Percentiles rank a stretch among this genome's conserved stretches.
phyloP scores from a whole-genome alignment of 2,329 filamentous ascomycete genomes.

The Sporothrix sp. region DNA sequence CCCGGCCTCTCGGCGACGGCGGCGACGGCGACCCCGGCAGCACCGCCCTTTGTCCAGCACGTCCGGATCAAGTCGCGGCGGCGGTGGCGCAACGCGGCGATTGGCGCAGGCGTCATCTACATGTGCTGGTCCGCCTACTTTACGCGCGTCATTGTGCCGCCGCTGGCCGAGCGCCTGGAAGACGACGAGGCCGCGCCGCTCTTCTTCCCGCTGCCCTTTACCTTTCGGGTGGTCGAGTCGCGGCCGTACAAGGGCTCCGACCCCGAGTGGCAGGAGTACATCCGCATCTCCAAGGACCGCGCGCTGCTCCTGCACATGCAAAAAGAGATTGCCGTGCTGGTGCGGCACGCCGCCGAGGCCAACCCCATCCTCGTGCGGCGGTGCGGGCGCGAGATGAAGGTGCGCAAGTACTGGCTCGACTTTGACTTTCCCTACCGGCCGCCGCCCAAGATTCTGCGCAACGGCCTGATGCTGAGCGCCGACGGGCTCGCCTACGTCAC shows the following conservation, averaged over 20 bases:
- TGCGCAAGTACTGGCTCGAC: slow-evolving; percentile 50
- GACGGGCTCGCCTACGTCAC: slow-evolving; percentile 13
- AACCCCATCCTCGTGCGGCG: slow-evolving; percentile 34
- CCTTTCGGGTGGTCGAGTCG: slow-evolving; percentile 38
- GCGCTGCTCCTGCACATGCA: slow-evolving; percentile 38
- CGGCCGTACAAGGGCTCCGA: slow-evolving; percentile 45
- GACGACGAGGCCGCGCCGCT: slow-evolving; percentile 22
- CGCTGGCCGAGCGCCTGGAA: slow-evolving; percentile 21
- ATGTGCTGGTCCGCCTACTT: slow-evolving; percentile 28
- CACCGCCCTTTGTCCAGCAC: slow-evolving; percentile 12
- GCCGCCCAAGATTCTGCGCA: slow-evolving; percentile 49
- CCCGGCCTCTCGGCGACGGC: neutral
- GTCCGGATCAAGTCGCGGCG: slow-evolving; percentile 13
- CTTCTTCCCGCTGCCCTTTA: slow-evolving; percentile 55
- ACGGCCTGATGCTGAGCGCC: slow-evolving; percentile 28
- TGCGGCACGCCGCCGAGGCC: slow-evolving; percentile 31
- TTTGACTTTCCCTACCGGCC: slow-evolving; percentile 49
- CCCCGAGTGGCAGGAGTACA: slow-evolving; percentile 54
- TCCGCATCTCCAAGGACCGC: slow-evolving; percentile 46
- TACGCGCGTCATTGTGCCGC: slow-evolving; percentile 34
- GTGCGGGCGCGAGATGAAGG: slow-evolving; percentile 37
- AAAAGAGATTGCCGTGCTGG: slow-evolving; percentile 36
- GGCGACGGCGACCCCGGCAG: neutral
- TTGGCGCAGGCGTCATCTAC: slow-evolving; percentile 17
- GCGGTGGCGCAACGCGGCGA: slow-evolving; percentile 15